Base-by-base conservation (phyloP, 441 rosid species). In the Eutrema salsugineum region DNA sequence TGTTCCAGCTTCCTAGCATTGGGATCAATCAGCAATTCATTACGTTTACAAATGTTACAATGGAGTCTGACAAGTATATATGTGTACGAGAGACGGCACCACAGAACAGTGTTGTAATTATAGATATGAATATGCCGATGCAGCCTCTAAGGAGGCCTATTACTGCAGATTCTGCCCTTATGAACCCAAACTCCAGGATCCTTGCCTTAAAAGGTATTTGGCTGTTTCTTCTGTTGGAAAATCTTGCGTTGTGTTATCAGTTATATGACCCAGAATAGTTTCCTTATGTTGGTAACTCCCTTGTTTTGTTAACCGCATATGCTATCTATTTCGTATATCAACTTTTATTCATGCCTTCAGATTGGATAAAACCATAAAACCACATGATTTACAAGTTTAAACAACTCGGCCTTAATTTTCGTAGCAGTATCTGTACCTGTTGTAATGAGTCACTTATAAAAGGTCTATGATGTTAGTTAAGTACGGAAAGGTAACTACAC, bases 101-200 rank as follows among this genome's bases (percentile, higher is more conserved):
- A 1, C 98, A 93, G 78, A 93, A 93, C 75, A 89, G 97, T 38
- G 97, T 93, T 58, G 98, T 93, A 32, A 89, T 91, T 70, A 70
- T 91, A 7, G 97, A 93, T 69, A 93, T 93, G 98, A 88, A 73
- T 68, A 83, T 85, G 94, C 98, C 98, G 11, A 85, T 77, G 83
- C 98, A 93, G 85, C 98, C 98, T 2, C 65, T 93, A 79, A 80
- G 98, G 58, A 87, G 97, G 66, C 98, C 98, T 60, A 93, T 93
- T 75, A 91, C 97, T 14, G 97, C 97, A 1, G 97, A 92, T 53
- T 92, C 97, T 0, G 96, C 97, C 14, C 88, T 92, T 33, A 93
- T 93, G 98, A 90, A 93, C 77, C 98, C 98, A 2, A 82, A 85
- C 77, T 79, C 93, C 11, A 87, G 91, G 80, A 90, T 93, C 66